A percentile compares a stretch with the other conserved stretches of the same genome.
phyloP scores from a whole-genome alignment of 805 yeast genomes.

The Hanseniaspora meyeri region DNA sequence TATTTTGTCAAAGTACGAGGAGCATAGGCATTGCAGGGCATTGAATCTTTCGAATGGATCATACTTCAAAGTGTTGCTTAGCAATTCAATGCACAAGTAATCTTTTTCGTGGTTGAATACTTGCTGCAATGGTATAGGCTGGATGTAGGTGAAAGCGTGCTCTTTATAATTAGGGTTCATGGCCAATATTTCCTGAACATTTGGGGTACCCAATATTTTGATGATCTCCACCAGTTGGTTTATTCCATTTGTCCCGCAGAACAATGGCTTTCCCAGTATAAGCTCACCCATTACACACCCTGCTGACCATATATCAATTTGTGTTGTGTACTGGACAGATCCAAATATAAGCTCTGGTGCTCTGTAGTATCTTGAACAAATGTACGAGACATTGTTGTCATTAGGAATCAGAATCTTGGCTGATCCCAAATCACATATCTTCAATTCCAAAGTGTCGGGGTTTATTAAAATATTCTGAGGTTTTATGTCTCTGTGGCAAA shows the following conservation, averaged over 20 bases:
- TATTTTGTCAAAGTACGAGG: constrained; percentile 25
- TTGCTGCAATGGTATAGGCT: constrained; percentile 59
- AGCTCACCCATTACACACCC: constrained; percentile 98
- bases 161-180: constrained; percentile 98
- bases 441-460: constrained; percentile 71
- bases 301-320: constrained; percentile 94
- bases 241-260: constrained; percentile 96
- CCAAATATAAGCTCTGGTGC: constrained; percentile 98
- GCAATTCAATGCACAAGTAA: constrained; percentile 40
- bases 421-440: constrained; percentile 91
- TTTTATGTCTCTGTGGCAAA: constrained; percentile 90
- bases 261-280: constrained; percentile 86
- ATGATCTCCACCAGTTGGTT: constrained; percentile 95
- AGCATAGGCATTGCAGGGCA: constrained; percentile 32
- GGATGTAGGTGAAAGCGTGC: constrained; percentile 83
- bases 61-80: constrained; percentile 49
- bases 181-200: constrained; percentile 76
- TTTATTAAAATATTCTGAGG: constrained; percentile 84
- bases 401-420: constrained; percentile 82
- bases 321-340: constrained; percentile 89
- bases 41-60: constrained; percentile 54
- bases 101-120: constrained; percentile 42
- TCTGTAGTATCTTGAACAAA: constrained; percentile 90
- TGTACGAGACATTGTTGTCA: constrained; percentile 92
- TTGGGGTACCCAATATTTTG: constrained; percentile 90